phyloP scores from a whole-genome alignment of 108 stramenopile species.

The Skeletonema potamos region DNA sequence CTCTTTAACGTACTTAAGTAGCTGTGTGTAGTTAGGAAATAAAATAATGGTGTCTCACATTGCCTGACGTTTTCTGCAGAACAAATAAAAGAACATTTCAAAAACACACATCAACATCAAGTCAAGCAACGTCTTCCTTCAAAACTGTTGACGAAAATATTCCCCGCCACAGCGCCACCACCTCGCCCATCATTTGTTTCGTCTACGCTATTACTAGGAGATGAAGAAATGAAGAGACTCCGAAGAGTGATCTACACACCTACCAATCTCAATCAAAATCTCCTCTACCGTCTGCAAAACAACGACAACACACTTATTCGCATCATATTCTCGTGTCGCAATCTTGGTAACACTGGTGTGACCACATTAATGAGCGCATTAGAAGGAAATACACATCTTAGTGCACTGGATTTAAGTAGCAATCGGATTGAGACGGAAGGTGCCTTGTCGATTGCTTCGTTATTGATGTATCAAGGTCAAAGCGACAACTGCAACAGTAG shows the following conservation, averaged over 20 bases:
- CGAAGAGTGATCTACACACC: constrained; percentile 4
- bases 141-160: too few species aligned
- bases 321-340: constrained; percentile 34
- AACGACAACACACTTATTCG: constrained; percentile 24
- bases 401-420: constrained; percentile 27
- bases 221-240: background rate
- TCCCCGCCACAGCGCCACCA: too few species aligned
- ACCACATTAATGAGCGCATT: constrained; percentile 7
- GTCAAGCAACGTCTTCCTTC: too few species aligned
- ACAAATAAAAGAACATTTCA: too few species aligned
- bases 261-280: constrained; percentile 17
- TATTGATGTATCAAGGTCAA: background rate
- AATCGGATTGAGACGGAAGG: constrained; percentile 27
- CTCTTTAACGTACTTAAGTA: too few species aligned
- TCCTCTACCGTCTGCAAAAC: constrained; percentile 14
- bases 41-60: too few species aligned
- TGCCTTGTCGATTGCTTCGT: constrained; percentile 12
- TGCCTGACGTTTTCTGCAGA: too few species aligned
- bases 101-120: too few species aligned
- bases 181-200: too few species aligned
- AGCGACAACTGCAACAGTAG: background rate
- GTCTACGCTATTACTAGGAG: too few species aligned
- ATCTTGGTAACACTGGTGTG: constrained; percentile 22
- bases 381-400: constrained; percentile 12
- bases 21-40: too few species aligned